phyloP scores from a whole-genome alignment of 208 protist species.

The Wallacemonas sp. region DNA sequence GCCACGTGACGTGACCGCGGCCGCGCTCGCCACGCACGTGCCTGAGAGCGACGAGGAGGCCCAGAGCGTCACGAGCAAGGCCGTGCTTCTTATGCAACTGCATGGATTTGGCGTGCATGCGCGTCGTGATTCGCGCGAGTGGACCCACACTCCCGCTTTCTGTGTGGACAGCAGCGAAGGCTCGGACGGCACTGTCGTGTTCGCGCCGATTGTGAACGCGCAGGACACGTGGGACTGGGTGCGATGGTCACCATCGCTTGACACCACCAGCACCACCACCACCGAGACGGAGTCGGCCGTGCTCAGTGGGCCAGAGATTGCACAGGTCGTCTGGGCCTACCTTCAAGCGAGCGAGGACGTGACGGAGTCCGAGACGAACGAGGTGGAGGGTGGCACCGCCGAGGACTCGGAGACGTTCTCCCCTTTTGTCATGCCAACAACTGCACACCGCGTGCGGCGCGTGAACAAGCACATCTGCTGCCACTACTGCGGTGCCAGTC shows the following conservation, averaged over 20 bases:
- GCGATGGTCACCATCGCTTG: too few species aligned
- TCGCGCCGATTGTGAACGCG: too few species aligned
- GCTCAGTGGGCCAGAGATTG: neutral
- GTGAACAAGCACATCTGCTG: neutral
- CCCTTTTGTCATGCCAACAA: too few species aligned
- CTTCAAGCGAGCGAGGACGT: too few species aligned
- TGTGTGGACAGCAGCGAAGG: too few species aligned
- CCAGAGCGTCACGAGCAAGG: conserved; percentile 19
- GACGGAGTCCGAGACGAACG: too few species aligned
- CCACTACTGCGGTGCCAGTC: neutral
- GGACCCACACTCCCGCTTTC: too few species aligned
- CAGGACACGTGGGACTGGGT: too few species aligned
- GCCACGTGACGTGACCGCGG: neutral
- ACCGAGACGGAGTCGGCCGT: neutral
- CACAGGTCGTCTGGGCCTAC: neutral
- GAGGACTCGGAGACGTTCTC: too few species aligned
- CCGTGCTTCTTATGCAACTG: conserved; percentile 30
- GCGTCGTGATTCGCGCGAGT: neutral
- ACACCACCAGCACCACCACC: too few species aligned
- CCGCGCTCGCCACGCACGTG: neutral
- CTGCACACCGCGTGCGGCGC: neutral
- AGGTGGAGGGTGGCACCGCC: too few species aligned
- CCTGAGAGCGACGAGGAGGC: neutral
- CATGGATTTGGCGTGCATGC: conserved; percentile 24
- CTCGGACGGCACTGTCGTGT: too few species aligned